Conservation (phyloP, 2,329 filamentous ascomycete species). For the Colletotrichum salicis region DNA sequence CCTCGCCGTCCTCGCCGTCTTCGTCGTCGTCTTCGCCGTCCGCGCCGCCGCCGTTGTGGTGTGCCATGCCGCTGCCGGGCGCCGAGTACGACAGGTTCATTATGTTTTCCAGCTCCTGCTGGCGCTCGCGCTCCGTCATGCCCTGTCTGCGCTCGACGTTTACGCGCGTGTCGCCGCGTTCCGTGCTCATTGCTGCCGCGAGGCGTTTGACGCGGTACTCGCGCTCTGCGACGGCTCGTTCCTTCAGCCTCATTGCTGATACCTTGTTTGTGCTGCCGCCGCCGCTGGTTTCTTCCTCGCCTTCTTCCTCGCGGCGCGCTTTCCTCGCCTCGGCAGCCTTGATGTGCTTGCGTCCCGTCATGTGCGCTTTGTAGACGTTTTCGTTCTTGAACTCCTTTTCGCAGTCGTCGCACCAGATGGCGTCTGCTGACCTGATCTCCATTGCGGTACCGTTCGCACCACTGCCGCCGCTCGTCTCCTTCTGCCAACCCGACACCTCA, state of each 20-base stretch:
- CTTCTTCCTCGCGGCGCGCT: conserved; percentile 54
- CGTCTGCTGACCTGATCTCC: conserved; percentile 61
- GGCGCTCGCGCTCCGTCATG: conserved; percentile 96
- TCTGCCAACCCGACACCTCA: conserved; percentile 81
- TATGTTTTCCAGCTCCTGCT: conserved; percentile 91
- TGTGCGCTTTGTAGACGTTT: conserved; percentile 90
- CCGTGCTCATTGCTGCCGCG: conserved; percentile 83
- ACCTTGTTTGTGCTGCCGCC: conserved; percentile 40
- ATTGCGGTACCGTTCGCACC: conserved; percentile 48
- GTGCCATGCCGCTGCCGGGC: conserved; percentile 35
- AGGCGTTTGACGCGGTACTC: conserved; percentile 86
- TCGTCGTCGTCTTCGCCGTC: conserved; percentile 63
- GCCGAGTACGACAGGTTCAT: conserved; percentile 68
- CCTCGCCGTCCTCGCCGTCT: conserved; percentile 81
- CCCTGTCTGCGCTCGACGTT: conserved; percentile 97
- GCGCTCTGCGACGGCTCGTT: conserved; percentile 88
- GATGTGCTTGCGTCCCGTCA: conserved; percentile 92
- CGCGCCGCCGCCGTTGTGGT: conserved; percentile 37
- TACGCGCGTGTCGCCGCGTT: conserved; percentile 87
- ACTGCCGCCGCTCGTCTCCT: conserved; percentile 57
- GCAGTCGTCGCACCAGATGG: conserved; percentile 90
- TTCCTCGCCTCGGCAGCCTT: conserved; percentile 78
- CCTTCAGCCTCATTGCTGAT: conserved; percentile 75
- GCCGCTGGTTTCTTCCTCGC: conserved; percentile 43
- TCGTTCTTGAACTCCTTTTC: conserved; percentile 96